Evolutionary conservation across 176 grass and related monocot genomes (phyloP), one percentile per base, ranked within the genome.

Genomic region (Tillandsia fasciculata): DNA sequence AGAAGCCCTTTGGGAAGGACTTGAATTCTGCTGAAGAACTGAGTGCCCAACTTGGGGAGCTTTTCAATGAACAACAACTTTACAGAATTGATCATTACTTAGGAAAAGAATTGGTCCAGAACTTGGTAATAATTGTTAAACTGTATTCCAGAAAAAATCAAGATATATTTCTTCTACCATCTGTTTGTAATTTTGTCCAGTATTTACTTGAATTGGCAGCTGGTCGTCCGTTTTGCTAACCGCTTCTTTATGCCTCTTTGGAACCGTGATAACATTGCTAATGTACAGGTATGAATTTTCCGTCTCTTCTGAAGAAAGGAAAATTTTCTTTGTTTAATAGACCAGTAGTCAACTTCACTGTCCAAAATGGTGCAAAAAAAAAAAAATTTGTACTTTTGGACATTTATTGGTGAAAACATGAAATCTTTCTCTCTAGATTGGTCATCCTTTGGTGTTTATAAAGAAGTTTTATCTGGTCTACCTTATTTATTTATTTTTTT

Each of bases 71-170:
- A 83, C 72, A 82, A 14, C 91, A 96, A 65, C 79, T 96, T 54
- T 96, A 91, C 64, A 84, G 91, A 85, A 96, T 96, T 68, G 91
- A 96, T 65, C 91, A 96, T 65, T 96, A 96, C 81, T 76, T 96
- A 74, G 91, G 91, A 71, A 96, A 96, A 81, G 91, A 96, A 59
- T 75, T 96, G 75, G 91, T 96, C 69, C 91, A 96, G 70, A 96
- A 96, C 80, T 71, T 96, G 91, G 91, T 96, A 91, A 79, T 64
- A 26, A 53, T 20, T 73, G 10, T 54, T 74, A 70, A 28, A 64
- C 76, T 69, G 1, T 73, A 42, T 42, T 3, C 7, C 33, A 42
- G 33, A 15, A 47, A 13, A 33, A 67, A 67, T 67, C 48, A 14
- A 48, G 15, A 67, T 67, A 18, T 67, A 9, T 14, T 67, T 48